A percentile compares a stretch with the other conserved stretches of the same genome.
Conservation (phyloP, 176 grass and related monocot species). For the Musa acuminata region DNA sequence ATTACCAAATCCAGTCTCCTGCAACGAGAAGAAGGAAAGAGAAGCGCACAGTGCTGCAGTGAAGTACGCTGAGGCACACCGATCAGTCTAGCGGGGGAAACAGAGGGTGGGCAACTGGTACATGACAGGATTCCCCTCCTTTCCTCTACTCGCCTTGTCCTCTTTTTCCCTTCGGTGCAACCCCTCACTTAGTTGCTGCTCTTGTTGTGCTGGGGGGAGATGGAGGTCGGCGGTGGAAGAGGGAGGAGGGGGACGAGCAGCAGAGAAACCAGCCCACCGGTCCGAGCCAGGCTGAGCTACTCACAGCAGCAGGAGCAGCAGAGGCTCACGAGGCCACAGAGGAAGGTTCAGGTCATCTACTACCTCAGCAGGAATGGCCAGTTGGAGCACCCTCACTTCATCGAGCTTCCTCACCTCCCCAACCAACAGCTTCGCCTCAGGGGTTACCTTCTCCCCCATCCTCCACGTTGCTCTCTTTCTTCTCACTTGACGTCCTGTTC, state of each 20-base stretch:
- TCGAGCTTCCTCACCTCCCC: constrained; percentile 73
- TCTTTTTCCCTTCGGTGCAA: neutral
- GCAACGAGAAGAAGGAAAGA: no score
- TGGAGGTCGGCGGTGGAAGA: constrained; percentile 29
- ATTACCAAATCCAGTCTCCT: no score
- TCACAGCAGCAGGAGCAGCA: constrained; percentile 8
- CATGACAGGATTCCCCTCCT: neutral
- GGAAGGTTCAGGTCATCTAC: constrained; percentile 88
- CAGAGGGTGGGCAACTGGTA: no score
- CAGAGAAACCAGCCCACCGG: constrained; percentile 46
- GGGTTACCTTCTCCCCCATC: constrained; percentile 27
- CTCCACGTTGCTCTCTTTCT: neutral
- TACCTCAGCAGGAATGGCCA: constrained; percentile 93
- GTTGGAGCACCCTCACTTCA: constrained; percentile 94
- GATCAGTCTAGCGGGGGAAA: no score
- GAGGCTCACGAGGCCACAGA: constrained; percentile 30
- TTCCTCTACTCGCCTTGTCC: neutral
- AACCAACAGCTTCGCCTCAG: constrained; percentile 86
- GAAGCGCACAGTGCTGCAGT: no score
- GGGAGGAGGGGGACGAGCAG: constrained; percentile 25
- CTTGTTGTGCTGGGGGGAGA: neutral
- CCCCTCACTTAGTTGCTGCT: neutral
- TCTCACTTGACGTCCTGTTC: neutral
- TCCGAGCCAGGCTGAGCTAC: constrained; percentile 38
- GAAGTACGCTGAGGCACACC: no score